Evolutionary conservation across 345 rosid species (phyloP).

Genomic region (Lenwebbia sp.): DNA sequence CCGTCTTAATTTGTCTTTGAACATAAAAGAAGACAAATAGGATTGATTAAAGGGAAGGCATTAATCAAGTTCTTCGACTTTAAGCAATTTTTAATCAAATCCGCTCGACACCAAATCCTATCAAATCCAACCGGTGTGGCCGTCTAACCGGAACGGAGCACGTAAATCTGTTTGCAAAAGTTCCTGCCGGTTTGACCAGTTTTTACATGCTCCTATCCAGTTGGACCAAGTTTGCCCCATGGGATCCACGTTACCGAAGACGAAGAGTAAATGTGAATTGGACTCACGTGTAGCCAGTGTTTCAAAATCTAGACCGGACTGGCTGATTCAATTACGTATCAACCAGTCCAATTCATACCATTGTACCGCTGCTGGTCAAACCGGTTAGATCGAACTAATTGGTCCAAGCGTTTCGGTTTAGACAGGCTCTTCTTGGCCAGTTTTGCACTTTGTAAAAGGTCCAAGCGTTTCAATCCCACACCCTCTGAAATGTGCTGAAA

Average conservation of each 20-base stretch:
- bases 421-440: no score
- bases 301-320: no score
- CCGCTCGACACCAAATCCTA: neutral
- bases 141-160: rapidly evolving
- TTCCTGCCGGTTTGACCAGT: neutral
- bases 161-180: neutral
- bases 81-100: neutral
- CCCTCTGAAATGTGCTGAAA: no score
- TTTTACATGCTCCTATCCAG: no score
- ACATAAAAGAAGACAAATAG: neutral
- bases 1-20: neutral
- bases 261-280: neutral
- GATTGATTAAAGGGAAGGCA: neutral
- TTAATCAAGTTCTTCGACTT: neutral
- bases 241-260: rapidly evolving
- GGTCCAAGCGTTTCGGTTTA: no score
- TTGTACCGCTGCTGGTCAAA: no score
- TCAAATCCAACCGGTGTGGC: neutral
- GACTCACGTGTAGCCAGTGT: neutral
- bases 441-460: no score
- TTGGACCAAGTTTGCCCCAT: neutral
- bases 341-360: no score
- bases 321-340: no score
- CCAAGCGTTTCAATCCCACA: no score
- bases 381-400: no score